Conservation (phyloP, 2,329 filamentous ascomycete genomes). For the Aspergillaceae sp. region DNA sequence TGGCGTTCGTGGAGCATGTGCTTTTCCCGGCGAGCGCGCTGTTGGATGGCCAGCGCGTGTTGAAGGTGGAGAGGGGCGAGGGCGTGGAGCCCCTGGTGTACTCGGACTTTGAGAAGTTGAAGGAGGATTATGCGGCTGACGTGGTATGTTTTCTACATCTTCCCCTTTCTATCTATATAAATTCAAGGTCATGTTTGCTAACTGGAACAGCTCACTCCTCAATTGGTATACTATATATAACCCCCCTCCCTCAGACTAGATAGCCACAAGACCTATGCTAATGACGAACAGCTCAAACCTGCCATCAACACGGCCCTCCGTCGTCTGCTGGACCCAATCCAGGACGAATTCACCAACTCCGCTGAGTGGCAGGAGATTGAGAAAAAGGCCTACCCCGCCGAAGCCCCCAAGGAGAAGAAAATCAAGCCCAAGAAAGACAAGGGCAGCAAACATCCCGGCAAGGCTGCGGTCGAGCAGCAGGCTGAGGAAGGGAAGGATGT, state of each 20-base stretch:
- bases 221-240: background rate
- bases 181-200: background rate
- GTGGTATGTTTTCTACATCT: conserved; percentile 45
- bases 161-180: background rate
- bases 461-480: conserved; percentile 21
- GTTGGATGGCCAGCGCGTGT: conserved; percentile 44
- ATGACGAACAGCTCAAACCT: conserved; percentile 54
- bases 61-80: conserved; percentile 59
- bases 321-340: conserved; percentile 68
- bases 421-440: background rate
- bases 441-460: conserved; percentile 20
- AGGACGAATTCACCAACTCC: conserved; percentile 59
- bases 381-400: conserved; percentile 37
- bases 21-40: conserved; percentile 56
- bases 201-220: background rate
- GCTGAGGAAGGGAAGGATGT: background rate
- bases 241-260: too few species aligned
- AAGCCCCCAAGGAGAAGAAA: background rate
- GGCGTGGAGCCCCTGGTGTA: conserved; percentile 65
- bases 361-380: conserved; percentile 64
- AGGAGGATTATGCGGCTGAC: conserved; percentile 70
- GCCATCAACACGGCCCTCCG: conserved; percentile 67
- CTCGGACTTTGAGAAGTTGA: conserved; percentile 60
- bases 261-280: too few species aligned
- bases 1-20: conserved; percentile 79